Conservation (phyloP, 75 land plant genomes). For the Cupressus sempervirens region DNA sequence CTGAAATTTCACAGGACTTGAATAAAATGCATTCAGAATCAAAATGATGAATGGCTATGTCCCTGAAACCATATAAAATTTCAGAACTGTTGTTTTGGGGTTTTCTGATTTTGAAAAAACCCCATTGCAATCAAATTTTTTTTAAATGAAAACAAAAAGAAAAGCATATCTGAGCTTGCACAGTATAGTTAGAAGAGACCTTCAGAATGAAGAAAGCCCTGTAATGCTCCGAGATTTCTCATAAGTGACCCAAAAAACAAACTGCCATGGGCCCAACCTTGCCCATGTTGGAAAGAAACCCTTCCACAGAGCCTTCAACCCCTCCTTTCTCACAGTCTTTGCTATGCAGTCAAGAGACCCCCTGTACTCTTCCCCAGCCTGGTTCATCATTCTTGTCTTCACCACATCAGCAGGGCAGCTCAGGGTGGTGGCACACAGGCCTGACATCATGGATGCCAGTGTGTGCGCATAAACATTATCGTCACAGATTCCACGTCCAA, state of each 20-base stretch:
- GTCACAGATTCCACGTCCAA: slow-evolving; percentile 35
- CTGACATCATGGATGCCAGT: slow-evolving; percentile 77
- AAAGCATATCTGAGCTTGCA: not conserved
- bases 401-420: slow-evolving; percentile 97
- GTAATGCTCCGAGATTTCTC: slow-evolving; percentile 57
- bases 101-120: not conserved
- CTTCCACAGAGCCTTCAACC: slow-evolving; percentile 79
- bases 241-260: slow-evolving; percentile 95
- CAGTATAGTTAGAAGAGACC: not conserved
- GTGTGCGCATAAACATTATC: slow-evolving; percentile 80
- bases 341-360: slow-evolving; percentile 74
- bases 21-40: not conserved
- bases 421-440: slow-evolving; percentile 76
- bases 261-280: slow-evolving; percentile 93
- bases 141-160: not conserved
- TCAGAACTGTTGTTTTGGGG: not conserved
- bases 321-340: slow-evolving; percentile 82
- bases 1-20: not conserved
- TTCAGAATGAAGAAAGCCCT: slow-evolving; percentile 73
- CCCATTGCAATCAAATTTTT: not conserved
- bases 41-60: not conserved
- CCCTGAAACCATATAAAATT: not conserved
- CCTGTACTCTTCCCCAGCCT: slow-evolving; percentile 47
- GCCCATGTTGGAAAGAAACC: slow-evolving; percentile 96
- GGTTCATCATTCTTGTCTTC: slow-evolving; percentile 96